Evolutionary conservation across 345 rosid genomes (phyloP).

Genomic region (Gossypium australe): DNA sequence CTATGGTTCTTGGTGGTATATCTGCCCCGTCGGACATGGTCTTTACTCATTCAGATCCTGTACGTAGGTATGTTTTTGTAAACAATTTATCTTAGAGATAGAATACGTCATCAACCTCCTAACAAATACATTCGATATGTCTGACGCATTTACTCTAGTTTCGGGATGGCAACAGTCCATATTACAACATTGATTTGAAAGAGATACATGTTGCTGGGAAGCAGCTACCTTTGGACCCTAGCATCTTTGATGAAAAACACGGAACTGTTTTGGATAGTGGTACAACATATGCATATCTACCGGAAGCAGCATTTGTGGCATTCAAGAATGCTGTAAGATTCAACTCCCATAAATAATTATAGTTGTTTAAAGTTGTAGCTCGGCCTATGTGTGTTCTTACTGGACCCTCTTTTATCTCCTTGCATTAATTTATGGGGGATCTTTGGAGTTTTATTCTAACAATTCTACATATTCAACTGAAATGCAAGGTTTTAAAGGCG

Average conservation of each 20-base stretch:
- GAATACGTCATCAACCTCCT: conserved; percentile 34
- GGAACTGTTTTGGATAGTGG: conserved; percentile 88
- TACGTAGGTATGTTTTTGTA: conserved; percentile 64
- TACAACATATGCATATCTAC: conserved; percentile 90
- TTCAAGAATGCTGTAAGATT: conserved; percentile 73
- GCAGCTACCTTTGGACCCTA: conserved; percentile 50
- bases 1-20: conserved; percentile 88
- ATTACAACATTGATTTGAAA: conserved; percentile 93
- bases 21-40: conserved; percentile 64
- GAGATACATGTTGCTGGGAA: conserved; percentile 89
- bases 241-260: conserved; percentile 63
- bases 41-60: conserved; percentile 59
- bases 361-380: not conserved
- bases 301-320: conserved; percentile 64
- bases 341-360: conserved; percentile 2
- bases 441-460: conserved; percentile 1
- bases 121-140: conserved; percentile 53
- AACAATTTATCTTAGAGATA: conserved; percentile 17
- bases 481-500: not conserved
- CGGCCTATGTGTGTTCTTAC: not conserved
- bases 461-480: not conserved
- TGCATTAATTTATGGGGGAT: not conserved
- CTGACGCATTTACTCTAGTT: conserved; percentile 93
- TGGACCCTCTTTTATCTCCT: not conserved
- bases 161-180: conserved; percentile 99